Conservation (phyloP, 1,284 basidiomycete species). For the Apiotrichum sp. region DNA sequence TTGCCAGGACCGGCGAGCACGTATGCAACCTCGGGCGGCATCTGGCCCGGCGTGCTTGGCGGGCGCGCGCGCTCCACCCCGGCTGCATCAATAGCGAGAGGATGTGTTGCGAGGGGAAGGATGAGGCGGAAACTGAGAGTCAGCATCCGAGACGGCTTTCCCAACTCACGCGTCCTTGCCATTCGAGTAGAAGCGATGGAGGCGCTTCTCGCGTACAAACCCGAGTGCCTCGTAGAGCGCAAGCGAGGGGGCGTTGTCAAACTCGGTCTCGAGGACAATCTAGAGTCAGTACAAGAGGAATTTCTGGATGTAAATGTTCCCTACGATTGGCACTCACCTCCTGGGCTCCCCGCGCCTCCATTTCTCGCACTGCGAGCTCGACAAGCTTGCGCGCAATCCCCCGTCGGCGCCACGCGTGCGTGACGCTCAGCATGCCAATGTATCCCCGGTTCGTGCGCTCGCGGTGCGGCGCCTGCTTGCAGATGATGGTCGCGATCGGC, state of each 20-base stretch:
- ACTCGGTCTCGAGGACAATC: constrained; percentile 96
- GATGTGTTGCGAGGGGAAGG: constrained; percentile 22
- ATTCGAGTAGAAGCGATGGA: constrained; percentile 94
- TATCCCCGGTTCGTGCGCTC: constrained; percentile 79
- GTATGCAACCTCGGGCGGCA: constrained; percentile 1
- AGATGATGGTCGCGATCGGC: constrained; percentile 86
- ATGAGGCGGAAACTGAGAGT: constrained; percentile 31
- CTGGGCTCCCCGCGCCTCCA: constrained; percentile 72
- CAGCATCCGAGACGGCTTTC: too few species aligned
- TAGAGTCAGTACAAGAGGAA: constrained; percentile 35
- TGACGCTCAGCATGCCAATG: constrained; percentile 94
- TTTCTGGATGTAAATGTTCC: not conserved
- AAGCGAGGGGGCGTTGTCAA: constrained; percentile 80
- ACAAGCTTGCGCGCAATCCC: constrained; percentile 83
- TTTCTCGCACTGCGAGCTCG: constrained; percentile 66
- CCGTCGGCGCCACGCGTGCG: constrained; percentile 68
- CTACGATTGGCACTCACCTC: constrained; percentile 55
- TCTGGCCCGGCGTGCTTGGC: not conserved
- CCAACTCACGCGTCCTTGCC: constrained; percentile 47
- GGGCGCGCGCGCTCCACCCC: constrained; percentile 25
- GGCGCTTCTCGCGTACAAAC: constrained; percentile 90
- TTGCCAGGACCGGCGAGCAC: constrained; percentile 3
- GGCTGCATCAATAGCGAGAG: constrained; percentile 17
- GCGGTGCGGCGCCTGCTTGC: constrained; percentile 85
- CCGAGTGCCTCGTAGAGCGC: constrained; percentile 85